Evolutionary conservation across 2,329 filamentous ascomycete species (phyloP), one percentile per base, ranked within the genome.

Genomic region (Exophiala spinifera): DNA sequence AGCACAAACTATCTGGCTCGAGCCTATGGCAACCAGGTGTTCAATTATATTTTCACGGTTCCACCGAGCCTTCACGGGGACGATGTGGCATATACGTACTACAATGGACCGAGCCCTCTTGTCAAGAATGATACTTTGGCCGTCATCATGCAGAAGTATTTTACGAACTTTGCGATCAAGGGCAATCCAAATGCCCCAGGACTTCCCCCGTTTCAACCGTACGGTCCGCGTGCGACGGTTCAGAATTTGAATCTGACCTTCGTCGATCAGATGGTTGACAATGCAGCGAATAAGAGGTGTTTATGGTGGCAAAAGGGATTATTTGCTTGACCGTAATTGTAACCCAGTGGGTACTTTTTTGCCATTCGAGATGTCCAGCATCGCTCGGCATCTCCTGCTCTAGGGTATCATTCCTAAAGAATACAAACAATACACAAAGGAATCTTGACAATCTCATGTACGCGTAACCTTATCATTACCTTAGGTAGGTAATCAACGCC

Each of bases 51-150:
- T 39, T 83, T 82, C 64, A 72, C 70, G 43, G 69, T 82, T 1
- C 73, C 75, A 0, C 79, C 80, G 0, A 79, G 72, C 2, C 63
- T 81, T 14, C 80, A 83, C 61, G 79, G 77, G 10, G 64, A 72
- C 33, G 80, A 83, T 57, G 56, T 80, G 2, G 46, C 70, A 0
- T 81, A 79, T 60, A 81, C 78, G 1, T 83, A 76, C 67, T 83
- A 73, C 63, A 70, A 72, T 25, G 66, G 64, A 17, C 61, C 63
- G 3, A 66, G 66, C 56, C 57, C 53, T 14, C 64, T 65, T 2
- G 63, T 71, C 14, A 33, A 47, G 44, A 47, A 47, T 21, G 44
- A 47, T 19, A 47, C 50, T 3, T 15, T 53, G 25, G 51, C 51
- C 3, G 14, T 44, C 37, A 49, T 33, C 3, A 49, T 54, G 40